Base-by-base conservation (phyloP, 345 rosid species). In the Odontarrhena argentea region DNA sequence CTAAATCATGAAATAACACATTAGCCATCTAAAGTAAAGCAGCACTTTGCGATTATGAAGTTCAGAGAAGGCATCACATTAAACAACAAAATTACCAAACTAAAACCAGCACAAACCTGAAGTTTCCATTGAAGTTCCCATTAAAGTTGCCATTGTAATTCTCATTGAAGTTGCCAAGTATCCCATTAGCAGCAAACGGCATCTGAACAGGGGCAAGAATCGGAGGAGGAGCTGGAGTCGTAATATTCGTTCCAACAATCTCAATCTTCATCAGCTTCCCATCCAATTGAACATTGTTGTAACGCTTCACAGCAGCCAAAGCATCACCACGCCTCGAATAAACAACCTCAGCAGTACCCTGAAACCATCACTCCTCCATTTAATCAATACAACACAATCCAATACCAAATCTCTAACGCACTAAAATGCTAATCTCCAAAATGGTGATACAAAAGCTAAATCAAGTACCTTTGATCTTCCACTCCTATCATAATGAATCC, bases 301-400 rank as follows among this genome's bases (percentile, higher is more conserved):
- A 88, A 65, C 84, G 84, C 81, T 83, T 86, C 2, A 84, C 81
- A 67, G 96, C 91, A 8, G 85, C 89, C 18, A 77, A 41, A 4
- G 83, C 96, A 76, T 87, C 86, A 46, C 77, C 57, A 28, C 73
- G 78, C 25, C 83, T 60, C 0, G 86, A 71, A 15, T 73, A 85
- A 50, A 84, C 96, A 64, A 86, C 86, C 58, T 86, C 87, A 55
- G 87, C 89, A 22, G 89, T 86, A 58, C 91, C 91, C 89, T 84
- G 76, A 55, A 56, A 69, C 1, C 15, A 57, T 2, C 12, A 15
- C 2, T 7, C 50, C 15, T 0, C 4, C 0, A 7, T 4, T 55
- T 14, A 10, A 57, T 63, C 70, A 71, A 37, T 4, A 72, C 34
- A 65, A 64, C 26, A 51, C 37, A 13, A 44, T 42, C 37, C 11